Evolutionary conservation across 1,284 basidiomycete genomes (phyloP).

Genomic region (Apiotrichum laibachii): DNA sequence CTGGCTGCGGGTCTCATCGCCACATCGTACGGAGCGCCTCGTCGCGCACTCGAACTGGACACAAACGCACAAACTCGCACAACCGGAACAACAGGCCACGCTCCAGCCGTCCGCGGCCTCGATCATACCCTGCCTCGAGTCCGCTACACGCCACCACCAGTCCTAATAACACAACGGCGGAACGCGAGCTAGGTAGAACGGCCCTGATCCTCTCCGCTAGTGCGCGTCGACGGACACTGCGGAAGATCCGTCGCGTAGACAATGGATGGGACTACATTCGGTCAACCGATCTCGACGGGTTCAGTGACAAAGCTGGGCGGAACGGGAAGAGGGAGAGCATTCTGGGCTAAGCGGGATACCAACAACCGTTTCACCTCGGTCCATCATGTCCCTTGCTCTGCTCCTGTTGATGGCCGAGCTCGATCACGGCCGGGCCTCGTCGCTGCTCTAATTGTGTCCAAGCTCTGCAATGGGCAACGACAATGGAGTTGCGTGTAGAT

Average conservation of each 20-base stretch:
- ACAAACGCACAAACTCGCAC: constrained; percentile 2
- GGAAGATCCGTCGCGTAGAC: constrained; percentile 1
- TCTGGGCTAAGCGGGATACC: not conserved
- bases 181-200: no score
- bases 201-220: not conserved
- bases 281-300: constrained; percentile 8
- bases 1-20: not conserved
- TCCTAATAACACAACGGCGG: no score
- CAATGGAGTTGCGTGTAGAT: no score
- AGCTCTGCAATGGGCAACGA: no score
- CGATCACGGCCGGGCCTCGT: no score
- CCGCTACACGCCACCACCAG: no score
- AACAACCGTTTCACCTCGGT: not conserved
- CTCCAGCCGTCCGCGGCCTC: not conserved
- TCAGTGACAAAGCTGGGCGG: not conserved
- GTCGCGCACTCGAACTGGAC: not conserved
- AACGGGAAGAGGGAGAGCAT: not conserved
- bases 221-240: not conserved
- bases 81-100: not conserved
- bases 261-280: constrained; percentile 7
- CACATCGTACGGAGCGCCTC: not conserved
- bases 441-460: no score
- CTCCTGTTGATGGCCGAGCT: not conserved
- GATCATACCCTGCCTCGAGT: not conserved
- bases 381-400: not conserved